These are phyloP conservation scores for Saccharum hybrid DNA, from an alignment of 202 grass and related monocot genomes.

Conservation along the genomic window DNA sequence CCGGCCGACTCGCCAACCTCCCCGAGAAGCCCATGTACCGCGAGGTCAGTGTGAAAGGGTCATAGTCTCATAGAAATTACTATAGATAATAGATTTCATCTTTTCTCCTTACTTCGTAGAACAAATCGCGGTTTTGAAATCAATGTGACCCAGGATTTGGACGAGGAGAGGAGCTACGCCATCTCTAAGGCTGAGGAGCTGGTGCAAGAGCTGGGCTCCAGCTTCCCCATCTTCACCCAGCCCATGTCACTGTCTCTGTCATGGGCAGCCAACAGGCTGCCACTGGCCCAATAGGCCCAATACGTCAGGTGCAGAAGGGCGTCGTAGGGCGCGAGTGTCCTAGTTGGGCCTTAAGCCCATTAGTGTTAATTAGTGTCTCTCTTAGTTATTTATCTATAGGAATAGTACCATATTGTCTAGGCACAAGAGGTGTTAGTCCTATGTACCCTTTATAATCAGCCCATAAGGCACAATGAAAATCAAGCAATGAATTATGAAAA, in stretches of 20 bases:
- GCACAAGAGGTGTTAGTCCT: too few relatives aligned
- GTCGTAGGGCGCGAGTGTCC: too few relatives aligned
- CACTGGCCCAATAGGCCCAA: too few relatives aligned
- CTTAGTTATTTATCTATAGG: too few relatives aligned
- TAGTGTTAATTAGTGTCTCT: too few relatives aligned
- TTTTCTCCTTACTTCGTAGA: neutral
- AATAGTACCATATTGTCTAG: too few relatives aligned
- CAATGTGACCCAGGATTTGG: neutral
- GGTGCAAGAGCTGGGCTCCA: constrained; percentile 47
- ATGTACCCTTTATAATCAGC: too few relatives aligned
- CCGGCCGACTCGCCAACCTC: constrained; percentile 58
- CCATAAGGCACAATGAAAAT: too few relatives aligned
- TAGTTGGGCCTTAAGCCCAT: too few relatives aligned
- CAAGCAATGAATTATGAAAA: too few relatives aligned
- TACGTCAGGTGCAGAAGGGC: too few relatives aligned
- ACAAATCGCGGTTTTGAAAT: neutral
- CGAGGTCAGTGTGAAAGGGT: constrained; percentile 41
- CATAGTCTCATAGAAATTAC: neutral
- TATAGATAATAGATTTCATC: neutral
- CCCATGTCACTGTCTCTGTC: constrained; percentile 79
- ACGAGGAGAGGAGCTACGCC: constrained; percentile 49
- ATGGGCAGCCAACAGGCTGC: too few relatives aligned
- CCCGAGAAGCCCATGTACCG: constrained; percentile 57
- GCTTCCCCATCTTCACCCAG: constrained; percentile 60
- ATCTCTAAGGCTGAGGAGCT: constrained; percentile 57